These are phyloP conservation scores for Teratosphaeria zuluensis DNA, from an alignment of 2,329 filamentous ascomycete species.

Conservation along the genomic window DNA sequence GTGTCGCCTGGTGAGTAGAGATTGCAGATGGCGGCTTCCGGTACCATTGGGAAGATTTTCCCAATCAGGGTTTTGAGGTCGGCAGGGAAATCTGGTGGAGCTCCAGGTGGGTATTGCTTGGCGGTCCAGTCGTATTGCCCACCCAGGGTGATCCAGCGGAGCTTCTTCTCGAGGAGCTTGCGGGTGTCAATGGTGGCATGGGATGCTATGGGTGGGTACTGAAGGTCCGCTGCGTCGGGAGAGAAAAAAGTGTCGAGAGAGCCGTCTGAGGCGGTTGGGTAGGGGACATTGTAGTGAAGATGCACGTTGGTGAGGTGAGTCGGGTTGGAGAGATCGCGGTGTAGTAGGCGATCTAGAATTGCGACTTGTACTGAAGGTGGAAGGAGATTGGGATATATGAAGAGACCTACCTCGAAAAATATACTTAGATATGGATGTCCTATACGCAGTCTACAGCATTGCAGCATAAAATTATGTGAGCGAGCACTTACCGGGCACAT, in stretches of 20 bases:
- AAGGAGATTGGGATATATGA: conserved; percentile 66
- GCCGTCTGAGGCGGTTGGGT: conserved; percentile 33
- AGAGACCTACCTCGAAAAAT: conserved; percentile 48
- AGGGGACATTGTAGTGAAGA: conserved; percentile 64
- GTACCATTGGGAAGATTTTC: conserved; percentile 56
- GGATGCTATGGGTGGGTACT: conserved; percentile 29
- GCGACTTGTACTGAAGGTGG: conserved; percentile 57
- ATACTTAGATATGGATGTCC: background rate
- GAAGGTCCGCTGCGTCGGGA: conserved; percentile 48
- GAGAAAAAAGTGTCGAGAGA: conserved; percentile 48
- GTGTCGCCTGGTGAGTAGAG: conserved; percentile 86
- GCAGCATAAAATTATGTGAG: background rate
- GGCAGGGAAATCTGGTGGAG: conserved; percentile 63
- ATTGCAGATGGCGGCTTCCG: conserved; percentile 89
- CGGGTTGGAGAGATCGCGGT: conserved; percentile 64
- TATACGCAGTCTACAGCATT: background rate
- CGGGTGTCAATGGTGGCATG: conserved; percentile 64
- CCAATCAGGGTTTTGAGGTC: conserved; percentile 63
- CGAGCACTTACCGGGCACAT: conserved; percentile 54
- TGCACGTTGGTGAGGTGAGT: conserved; percentile 83
- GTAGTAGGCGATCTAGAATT: conserved; percentile 65
- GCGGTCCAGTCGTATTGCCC: conserved; percentile 95
- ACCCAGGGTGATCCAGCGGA: conserved; percentile 90
- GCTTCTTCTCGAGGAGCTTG: conserved; percentile 64
- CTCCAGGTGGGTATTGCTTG: conserved; percentile 63